Base-by-base conservation (phyloP, 2,329 filamentous ascomycete genomes). In the Verticillium klebahnii region DNA sequence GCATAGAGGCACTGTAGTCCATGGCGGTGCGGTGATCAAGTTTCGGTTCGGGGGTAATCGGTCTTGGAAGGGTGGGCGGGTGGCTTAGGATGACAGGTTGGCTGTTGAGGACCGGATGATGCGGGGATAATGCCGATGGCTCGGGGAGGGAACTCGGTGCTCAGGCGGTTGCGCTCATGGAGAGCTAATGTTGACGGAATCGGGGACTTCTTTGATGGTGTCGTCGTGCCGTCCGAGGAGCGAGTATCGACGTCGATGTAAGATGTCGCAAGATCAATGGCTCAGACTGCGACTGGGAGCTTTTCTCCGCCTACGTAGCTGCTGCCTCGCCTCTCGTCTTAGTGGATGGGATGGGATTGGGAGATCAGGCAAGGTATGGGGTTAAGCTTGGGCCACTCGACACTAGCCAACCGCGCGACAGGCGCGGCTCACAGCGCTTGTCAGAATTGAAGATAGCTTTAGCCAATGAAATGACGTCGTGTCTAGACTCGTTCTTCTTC, bases 1-100 rank as follows among this genome's bases (percentile, higher is more conserved):
- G 70, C 67, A 85, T 82, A 15, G 83, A 80, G 65, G 82, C 73
- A 72, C 80, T 82, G 73, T 86, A 87, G 74, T 87, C 84, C 84
- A 87, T 87, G 57, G 52, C 23, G 19, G 5, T 9, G 11, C n/a
- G 9, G 11, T 14, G 19, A 23, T 52, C 19, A 19, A 11, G 19
- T 52, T 23, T n/a, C 8, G 45, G 45, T 25, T 12, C n/a, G 8
- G 19, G 3, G n/a, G n/a, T 1, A 14, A 9, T n/a, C 9, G 39
- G n/a, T n/a, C 39, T 19, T 50, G 23, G 25, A 32, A 45, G 7
- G 37, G 15, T 50, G 37, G 25, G 36, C 31, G 29, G 14, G 25
- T 29, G 31, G 55, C n/a, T n/a, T n/a, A 34, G 55, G 32, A 34
- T 39, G 23, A 25, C 57, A 25, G 37, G 45, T 52, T 19, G 45